Evolutionary conservation across 2,329 filamentous ascomycete genomes (phyloP).

Genomic region (Immersiporthe knoxdaviesiana): DNA sequence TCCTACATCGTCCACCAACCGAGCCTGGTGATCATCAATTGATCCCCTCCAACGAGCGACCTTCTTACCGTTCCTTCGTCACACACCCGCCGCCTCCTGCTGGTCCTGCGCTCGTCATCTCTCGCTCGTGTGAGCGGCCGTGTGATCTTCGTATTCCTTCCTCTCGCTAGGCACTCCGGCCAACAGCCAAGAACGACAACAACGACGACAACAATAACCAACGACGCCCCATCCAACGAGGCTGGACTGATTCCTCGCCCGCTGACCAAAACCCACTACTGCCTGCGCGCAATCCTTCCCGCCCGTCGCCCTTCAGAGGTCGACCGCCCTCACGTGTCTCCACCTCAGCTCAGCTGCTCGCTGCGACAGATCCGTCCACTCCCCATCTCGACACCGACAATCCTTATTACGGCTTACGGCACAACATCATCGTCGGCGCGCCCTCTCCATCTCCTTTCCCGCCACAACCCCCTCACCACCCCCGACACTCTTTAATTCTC

Average conservation of each 20-base stretch:
- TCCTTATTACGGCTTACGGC: slow-evolving; percentile 18
- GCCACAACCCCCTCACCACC: slow-evolving; percentile 12
- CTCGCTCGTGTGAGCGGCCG: neutral
- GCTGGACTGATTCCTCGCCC: slow-evolving; percentile 2
- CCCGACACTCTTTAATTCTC: slow-evolving; percentile 14
- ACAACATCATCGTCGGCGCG: slow-evolving; percentile 18
- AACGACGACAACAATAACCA: neutral
- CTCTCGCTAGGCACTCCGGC: slow-evolving; percentile 17
- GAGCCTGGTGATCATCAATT: neutral
- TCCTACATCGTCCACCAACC: neutral
- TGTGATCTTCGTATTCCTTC: slow-evolving; percentile 12
- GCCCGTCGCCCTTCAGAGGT: neutral
- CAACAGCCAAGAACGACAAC: neutral
- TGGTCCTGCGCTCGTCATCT: slow-evolving; percentile 16
- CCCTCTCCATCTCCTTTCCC: slow-evolving; percentile 8
- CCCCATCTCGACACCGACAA: slow-evolving; percentile 23
- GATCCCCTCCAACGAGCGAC: neutral
- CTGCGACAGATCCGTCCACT: slow-evolving; percentile 15
- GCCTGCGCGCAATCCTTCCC: slow-evolving; percentile 9
- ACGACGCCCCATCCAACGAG: neutral
- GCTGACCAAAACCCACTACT: neutral
- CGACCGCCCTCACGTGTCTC: slow-evolving; percentile 22
- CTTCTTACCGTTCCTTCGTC: neutral
- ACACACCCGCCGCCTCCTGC: neutral
- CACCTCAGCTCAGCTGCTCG: slow-evolving; percentile 18